These are phyloP conservation scores for Papilionanthe hybrid DNA, from an alignment of 116 monocot genomes.

Conservation along the genomic window DNA sequence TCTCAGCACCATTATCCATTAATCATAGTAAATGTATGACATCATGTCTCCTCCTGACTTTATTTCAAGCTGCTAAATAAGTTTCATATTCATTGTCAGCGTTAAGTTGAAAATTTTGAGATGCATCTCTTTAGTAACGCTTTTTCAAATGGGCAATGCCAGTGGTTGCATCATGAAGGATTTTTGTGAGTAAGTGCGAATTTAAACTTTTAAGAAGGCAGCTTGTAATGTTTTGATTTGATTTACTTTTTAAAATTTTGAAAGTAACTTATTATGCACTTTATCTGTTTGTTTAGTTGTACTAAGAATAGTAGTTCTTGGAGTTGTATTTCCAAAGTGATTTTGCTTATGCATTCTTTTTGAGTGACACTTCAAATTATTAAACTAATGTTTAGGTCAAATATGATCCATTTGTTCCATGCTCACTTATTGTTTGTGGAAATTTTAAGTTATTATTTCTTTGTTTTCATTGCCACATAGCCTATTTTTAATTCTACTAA, in stretches of 20 bases:
- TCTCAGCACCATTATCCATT: not conserved
- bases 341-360: not conserved
- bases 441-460: not conserved
- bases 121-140: not conserved
- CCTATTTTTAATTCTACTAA: not conserved
- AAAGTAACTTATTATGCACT: slow-evolving; percentile 1
- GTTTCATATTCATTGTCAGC: not conserved
- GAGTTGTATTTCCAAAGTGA: not conserved
- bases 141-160: not conserved
- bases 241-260: not conserved
- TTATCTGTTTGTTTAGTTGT: not conserved
- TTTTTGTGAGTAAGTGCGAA: no score
- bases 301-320: not conserved
- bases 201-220: not conserved
- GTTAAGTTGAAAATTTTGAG: not conserved
- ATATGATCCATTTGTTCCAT: not conserved
- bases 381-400: not conserved
- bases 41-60: not conserved
- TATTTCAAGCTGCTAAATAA: not conserved
- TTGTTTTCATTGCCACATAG: not conserved
- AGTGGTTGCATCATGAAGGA: not conserved
- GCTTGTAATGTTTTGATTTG: not conserved
- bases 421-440: not conserved
- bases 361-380: not conserved
- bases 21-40: no score